Base-by-base conservation (phyloP, 495 filamentous ascomycete species). In the Neohortaea acidophila region DNA sequence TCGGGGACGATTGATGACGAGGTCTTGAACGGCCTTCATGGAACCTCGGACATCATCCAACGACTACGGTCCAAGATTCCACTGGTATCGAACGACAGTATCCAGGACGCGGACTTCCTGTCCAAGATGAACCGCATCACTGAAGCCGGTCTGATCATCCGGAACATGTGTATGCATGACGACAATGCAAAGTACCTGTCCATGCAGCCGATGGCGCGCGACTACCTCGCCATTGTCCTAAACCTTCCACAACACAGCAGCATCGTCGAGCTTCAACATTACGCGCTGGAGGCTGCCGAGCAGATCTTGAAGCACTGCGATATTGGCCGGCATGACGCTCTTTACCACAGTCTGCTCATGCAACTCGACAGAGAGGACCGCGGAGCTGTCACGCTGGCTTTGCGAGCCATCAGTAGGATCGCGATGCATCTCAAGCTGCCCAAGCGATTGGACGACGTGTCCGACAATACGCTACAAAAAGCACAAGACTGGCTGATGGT, bases 261-360 rank as follows among this genome's bases (percentile, higher is more conserved):
- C 29, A 64, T 83, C 10, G 75, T 83, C 13, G 91, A 99, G 55
- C 62, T 96, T 33, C 86, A 85, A 55, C 84, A 93, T 49, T 84
- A 86, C 44, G 81, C 81, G 5, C 69, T 96, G 2, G 91, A 99
- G 47, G 91, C 87, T 42, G 83, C 85, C 4, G 89, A 96, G 58
- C 81, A 87, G 48, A 67, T 94, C 15, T 84, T 84, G 5, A 82
- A 75, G 28, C 87, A 74, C 58, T 72, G 89, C 56, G 56, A 60
- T 2, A 70, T 92, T 11, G 72, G 77, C 30, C 60, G 75, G 0
- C 61, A 74, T 28, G 79, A 91, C 49, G 75, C 81, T 0, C 63
- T 94, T 1, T 92, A 89, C 58, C 65, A 68, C n/a, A 77, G 78
- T 9, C 56, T 94, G 10, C 61, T 86, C 1, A 55, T 60, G 11